Conservation (phyloP, 345 rosid genomes). For the Eucalyptus erythrocorys region DNA sequence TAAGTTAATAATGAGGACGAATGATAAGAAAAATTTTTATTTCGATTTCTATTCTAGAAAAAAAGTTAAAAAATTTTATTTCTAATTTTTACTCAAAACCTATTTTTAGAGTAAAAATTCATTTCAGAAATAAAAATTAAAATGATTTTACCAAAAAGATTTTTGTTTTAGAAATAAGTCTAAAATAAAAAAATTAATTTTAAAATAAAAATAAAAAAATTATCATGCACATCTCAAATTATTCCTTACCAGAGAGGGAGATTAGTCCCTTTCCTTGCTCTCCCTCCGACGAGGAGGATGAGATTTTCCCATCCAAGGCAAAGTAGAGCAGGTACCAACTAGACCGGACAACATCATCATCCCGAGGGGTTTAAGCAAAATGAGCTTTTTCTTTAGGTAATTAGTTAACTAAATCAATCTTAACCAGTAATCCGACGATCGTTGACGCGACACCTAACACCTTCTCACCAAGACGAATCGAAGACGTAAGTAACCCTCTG, state of each 20-base stretch:
- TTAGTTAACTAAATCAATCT: background rate
- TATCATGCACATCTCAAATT: fast-evolving
- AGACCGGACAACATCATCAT: background rate
- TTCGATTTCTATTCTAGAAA: no score
- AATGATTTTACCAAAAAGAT: fast-evolving
- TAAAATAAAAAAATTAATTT: fast-evolving
- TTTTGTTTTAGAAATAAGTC: no score
- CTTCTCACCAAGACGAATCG: background rate
- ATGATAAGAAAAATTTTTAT: no score
- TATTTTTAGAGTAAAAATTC: fast-evolving
- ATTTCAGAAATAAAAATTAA: no score
- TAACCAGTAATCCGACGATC: background rate
- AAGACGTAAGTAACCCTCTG: background rate
- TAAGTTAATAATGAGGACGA: fast-evolving
- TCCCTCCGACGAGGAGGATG: background rate
- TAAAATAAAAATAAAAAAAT: no score
- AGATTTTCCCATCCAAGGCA: background rate
- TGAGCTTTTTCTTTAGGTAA: background rate
- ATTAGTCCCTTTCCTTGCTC: background rate
- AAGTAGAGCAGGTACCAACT: background rate
- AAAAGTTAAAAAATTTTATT: no score
- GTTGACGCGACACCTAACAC: background rate
- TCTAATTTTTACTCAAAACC: fast-evolving
- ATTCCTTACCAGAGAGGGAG: no score
- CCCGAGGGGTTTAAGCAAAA: background rate